Conservation (phyloP, 2,329 filamentous ascomycete genomes). For the Fusarium abutilonis region DNA sequence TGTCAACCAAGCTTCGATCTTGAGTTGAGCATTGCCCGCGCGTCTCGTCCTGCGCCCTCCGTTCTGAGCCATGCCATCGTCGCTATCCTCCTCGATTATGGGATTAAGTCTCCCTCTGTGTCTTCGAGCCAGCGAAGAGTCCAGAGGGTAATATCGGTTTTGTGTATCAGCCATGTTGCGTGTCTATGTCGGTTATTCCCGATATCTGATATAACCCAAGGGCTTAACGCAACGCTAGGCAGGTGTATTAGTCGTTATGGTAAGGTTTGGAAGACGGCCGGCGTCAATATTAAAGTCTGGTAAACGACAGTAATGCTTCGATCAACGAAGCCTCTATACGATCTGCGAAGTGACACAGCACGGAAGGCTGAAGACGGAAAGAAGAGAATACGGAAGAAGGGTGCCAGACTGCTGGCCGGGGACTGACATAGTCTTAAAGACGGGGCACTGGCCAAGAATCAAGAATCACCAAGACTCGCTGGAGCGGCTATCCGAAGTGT, state of each 20-base stretch:
- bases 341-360: constrained; percentile 45
- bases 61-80: constrained; percentile 48
- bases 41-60: constrained; percentile 42
- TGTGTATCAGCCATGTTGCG: constrained; percentile 60
- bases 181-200: constrained; percentile 46
- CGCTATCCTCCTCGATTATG: constrained; percentile 68
- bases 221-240: constrained; percentile 29
- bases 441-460: constrained; percentile 31
- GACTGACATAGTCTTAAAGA: constrained; percentile 46
- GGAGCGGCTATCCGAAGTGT: constrained; percentile 43
- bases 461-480: constrained; percentile 26
- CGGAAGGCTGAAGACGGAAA: constrained; percentile 47
- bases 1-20: constrained; percentile 67
- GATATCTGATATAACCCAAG: constrained; percentile 42
- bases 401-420: constrained; percentile 45
- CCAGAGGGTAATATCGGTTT: constrained; percentile 56
- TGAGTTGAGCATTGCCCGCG: constrained; percentile 55
- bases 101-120: constrained; percentile 67
- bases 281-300: constrained; percentile 47
- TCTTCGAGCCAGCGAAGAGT: constrained; percentile 67
- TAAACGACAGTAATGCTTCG: constrained; percentile 57
- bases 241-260: constrained; percentile 40
- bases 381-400: constrained; percentile 50
- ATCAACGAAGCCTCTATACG: constrained; percentile 55
- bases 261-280: constrained; percentile 48